Conservation (phyloP, 169 alveolate genomes). For the Eimeria falciformis region DNA sequence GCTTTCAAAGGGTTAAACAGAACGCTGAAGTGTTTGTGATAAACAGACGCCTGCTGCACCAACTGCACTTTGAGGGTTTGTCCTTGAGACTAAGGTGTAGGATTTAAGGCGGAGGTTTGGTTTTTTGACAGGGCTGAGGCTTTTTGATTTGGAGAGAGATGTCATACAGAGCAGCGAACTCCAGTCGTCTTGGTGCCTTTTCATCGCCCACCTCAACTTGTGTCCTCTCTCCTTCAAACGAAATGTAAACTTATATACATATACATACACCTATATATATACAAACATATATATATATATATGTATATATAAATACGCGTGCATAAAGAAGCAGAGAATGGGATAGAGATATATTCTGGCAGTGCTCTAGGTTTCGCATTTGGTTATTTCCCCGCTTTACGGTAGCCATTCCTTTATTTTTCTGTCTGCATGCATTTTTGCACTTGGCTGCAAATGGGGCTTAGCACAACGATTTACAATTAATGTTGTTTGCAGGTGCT, state of each 20-base stretch:
- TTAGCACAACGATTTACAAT: too few relatives aligned
- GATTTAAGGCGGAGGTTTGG: background rate
- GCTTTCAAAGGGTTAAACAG: too few relatives aligned
- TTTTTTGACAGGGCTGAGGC: background rate
- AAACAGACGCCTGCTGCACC: too few relatives aligned
- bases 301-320: too few relatives aligned
- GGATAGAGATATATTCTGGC: too few relatives aligned
- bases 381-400: background rate
- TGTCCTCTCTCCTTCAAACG: conserved; percentile 38
- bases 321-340: too few relatives aligned
- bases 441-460: too few relatives aligned
- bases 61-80: too few relatives aligned
- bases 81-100: background rate
- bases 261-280: background rate
- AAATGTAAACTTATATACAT: background rate
- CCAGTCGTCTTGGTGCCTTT: conserved; percentile 52
- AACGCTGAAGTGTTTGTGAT: too few relatives aligned
- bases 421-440: background rate
- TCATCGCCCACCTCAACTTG: conserved; percentile 56
- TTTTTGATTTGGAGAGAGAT: conserved; percentile 23
- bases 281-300: background rate
- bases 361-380: background rate
- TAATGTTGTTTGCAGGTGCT: conserved; percentile 35
- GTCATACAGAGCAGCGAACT: conserved; percentile 24
- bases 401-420: background rate